Conservation (phyloP, 164 flowering plant species). For the Magnolia changhungtana region DNA sequence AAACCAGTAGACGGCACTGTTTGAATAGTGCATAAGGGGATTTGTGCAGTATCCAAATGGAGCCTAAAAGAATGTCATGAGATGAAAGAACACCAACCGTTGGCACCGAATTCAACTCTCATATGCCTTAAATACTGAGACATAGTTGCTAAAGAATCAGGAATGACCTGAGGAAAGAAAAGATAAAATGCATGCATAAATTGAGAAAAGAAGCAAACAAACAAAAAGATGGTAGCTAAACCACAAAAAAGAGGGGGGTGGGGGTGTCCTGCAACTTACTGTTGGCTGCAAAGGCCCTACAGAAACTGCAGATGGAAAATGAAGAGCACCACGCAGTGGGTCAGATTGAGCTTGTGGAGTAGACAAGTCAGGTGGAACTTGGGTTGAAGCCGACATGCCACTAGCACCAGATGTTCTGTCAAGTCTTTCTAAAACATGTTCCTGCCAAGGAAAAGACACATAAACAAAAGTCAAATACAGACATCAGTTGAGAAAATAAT, state of each 20-base stretch:
- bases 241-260: slow-evolving; percentile 1
- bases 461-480: neutral
- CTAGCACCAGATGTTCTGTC: slow-evolving; percentile 26
- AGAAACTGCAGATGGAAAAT: slow-evolving; percentile 44
- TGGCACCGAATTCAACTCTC: slow-evolving; percentile 51
- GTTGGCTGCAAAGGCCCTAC: slow-evolving; percentile 53
- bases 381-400: slow-evolving; percentile 23
- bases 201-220: neutral
- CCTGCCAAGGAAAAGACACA: slow-evolving; percentile 28
- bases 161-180: slow-evolving; percentile 54
- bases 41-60: neutral
- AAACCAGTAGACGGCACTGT: neutral
- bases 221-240: neutral
- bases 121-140: slow-evolving; percentile 57
- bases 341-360: slow-evolving; percentile 29
- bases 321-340: slow-evolving; percentile 29
- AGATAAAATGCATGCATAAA: neutral
- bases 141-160: slow-evolving; percentile 79
- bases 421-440: slow-evolving; percentile 30
- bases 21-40: neutral
- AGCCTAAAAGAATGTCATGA: neutral
- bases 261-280: slow-evolving; percentile 32
- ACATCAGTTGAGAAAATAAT: neutral
- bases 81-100: slow-evolving; percentile 36
- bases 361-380: slow-evolving; percentile 35